These are phyloP conservation scores for Komagataella pastoris DNA, from an alignment of 805 yeast genomes.

Conservation along the genomic window DNA sequence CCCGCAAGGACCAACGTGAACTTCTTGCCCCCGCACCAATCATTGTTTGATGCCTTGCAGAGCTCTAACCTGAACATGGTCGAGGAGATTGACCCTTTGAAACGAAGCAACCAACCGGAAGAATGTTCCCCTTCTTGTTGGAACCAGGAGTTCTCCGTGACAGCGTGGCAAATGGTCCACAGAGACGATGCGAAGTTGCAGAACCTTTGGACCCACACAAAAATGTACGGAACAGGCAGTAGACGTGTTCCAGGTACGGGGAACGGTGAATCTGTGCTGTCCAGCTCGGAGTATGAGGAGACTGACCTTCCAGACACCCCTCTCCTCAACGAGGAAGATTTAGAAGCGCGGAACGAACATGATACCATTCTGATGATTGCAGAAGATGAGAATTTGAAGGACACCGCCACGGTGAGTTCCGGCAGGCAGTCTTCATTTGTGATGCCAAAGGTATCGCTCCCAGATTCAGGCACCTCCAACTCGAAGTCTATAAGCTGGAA, in stretches of 20 bases:
- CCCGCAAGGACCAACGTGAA: neutral
- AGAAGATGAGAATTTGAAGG: slow-evolving; percentile 7
- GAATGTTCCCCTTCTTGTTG: slow-evolving; percentile 1
- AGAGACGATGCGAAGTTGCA: slow-evolving; percentile 1
- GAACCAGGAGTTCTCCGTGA: slow-evolving; percentile 17
- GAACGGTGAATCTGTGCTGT: slow-evolving; percentile 12
- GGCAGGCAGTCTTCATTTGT: slow-evolving; percentile 16
- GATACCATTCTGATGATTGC: slow-evolving; percentile 7
- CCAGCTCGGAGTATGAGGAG: slow-evolving; percentile 19
- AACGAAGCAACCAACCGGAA: slow-evolving; percentile 1
- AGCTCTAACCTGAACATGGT: slow-evolving; percentile 16
- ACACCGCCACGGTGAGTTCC: slow-evolving; percentile 2
- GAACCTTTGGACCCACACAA: neutral
- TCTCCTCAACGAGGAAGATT: slow-evolving; percentile 9
- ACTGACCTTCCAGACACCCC: slow-evolving; percentile 5
- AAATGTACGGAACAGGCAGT: neutral
- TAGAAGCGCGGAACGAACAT: slow-evolving; percentile 6
- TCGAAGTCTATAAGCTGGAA: neutral
- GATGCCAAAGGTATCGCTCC: slow-evolving; percentile 22
- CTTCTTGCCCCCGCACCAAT: slow-evolving; percentile 17
- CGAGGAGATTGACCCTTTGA: slow-evolving; percentile 4
- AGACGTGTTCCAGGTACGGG: neutral
- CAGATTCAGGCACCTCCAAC: slow-evolving; percentile 2
- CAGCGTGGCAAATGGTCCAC: slow-evolving; percentile 21
- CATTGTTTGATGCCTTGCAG: slow-evolving; percentile 18